Conservation (phyloP, 164 flowering plant genomes). For the Magnolia kwangsiensis region DNA sequence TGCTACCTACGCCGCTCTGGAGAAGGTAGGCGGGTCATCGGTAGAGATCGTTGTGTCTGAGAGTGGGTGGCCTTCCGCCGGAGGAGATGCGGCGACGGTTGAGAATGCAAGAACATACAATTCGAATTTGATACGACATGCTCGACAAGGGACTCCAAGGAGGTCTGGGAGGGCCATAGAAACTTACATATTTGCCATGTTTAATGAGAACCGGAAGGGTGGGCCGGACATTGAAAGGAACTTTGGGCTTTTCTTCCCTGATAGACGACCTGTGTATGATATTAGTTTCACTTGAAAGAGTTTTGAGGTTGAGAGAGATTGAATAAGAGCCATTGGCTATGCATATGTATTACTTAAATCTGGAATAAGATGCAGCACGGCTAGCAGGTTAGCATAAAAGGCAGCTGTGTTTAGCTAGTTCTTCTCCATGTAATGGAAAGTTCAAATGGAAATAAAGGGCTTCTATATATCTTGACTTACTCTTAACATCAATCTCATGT, state of each 20-base stretch:
- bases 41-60: slow-evolving; percentile 3
- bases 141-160: slow-evolving; percentile 1
- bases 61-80: slow-evolving; percentile 13
- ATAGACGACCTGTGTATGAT: slow-evolving; percentile 7
- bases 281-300: neutral
- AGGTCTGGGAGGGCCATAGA: slow-evolving; percentile 7
- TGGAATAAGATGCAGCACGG: no score
- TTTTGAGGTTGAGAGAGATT: neutral
- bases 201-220: slow-evolving; percentile 8
- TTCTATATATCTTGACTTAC: no score
- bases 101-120: neutral
- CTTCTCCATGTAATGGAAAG: no score
- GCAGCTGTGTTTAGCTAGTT: no score
- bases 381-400: no score
- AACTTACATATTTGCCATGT: slow-evolving; percentile 13
- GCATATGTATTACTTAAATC: no score
- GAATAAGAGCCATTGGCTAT: no score
- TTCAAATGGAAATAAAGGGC: no score
- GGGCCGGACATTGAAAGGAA: neutral
- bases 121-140: slow-evolving; percentile 8
- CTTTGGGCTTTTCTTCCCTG: slow-evolving; percentile 16
- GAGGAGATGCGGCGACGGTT: neutral
- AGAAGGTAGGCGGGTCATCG: neutral
- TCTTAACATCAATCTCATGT: no score
- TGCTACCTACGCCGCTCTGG: neutral